Percentiles rank a stretch among this genome's conserved stretches.
phyloP scores from a whole-genome alignment of 2,329 filamentous ascomycete genomes.

The Diplodia corticola region DNA sequence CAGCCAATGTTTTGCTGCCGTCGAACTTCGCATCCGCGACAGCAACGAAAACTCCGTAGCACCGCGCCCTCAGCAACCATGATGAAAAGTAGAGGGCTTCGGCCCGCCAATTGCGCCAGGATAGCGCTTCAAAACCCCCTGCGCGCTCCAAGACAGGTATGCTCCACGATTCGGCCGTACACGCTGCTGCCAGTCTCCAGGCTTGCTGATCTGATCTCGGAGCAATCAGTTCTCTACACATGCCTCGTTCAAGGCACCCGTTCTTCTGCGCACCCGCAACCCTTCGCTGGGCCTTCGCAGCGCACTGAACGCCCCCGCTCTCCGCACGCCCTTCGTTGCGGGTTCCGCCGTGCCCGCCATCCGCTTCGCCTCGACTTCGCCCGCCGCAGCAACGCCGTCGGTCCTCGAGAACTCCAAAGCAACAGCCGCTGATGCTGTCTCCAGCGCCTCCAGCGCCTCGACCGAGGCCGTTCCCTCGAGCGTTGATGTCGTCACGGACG shows the following conservation, averaged over 20 bases:
- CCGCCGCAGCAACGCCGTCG: conserved; percentile 23
- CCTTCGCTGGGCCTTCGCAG: conserved; percentile 7
- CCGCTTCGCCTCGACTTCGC: conserved; percentile 19
- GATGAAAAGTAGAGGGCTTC: conserved; percentile 52
- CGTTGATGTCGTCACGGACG: conserved; percentile 9
- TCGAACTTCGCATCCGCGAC: conserved; percentile 16
- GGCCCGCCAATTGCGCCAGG: conserved; percentile 31
- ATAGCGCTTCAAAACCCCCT: neutral
- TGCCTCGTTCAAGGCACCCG: neutral
- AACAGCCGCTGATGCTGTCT: conserved; percentile 12
- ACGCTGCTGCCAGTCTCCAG: neutral
- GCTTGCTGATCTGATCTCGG: neutral
- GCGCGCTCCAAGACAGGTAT: conserved; percentile 20
- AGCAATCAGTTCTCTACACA: conserved; percentile 19
- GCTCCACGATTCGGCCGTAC: neutral
- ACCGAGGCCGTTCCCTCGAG: conserved; percentile 12
- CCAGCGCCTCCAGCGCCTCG: neutral
- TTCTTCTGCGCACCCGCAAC: neutral
- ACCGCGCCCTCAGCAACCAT: conserved; percentile 39
- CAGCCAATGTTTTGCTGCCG: conserved; percentile 15
- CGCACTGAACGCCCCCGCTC: neutral
- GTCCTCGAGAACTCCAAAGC: conserved; percentile 24
- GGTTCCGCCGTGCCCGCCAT: conserved; percentile 13
- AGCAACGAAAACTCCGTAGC: conserved; percentile 3
- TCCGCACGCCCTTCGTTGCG: neutral